Evolutionary conservation across 75 land plant species (phyloP), one percentile per base, ranked within the genome.

Genomic region (Pseudotsuga menziesii): DNA sequence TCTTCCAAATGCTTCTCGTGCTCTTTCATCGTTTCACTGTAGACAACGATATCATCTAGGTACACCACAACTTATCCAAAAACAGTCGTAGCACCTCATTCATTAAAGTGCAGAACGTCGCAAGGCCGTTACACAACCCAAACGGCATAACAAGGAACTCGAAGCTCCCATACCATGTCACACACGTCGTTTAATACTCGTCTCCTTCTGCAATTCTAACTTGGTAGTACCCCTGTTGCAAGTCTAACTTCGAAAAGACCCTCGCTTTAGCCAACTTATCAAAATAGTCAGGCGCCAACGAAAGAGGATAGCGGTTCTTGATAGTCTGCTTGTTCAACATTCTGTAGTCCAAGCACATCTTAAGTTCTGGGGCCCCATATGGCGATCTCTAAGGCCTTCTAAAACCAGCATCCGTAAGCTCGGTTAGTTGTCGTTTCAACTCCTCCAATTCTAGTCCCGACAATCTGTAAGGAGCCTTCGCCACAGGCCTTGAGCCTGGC

Each of bases 121-220:
- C 61, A 7, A 62, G 78, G 3, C 77, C 77, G 75, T 82, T 78
- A 11, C 76, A 78, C 4, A 73, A 62, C 5, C 80, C 80, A 75
- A 82, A 82, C 7, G 80, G 59, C 76, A 78, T 78, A 12, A 82
- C 84, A 4, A 75, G 13, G 32, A 54, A 82, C 56, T 78, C 71
- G 57, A 78, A 82, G 9, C 61, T 57, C n/a, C 79, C 83, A 29
- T 76, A 77, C 7, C 69, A 0, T 0, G 73, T 74, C 19, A 22
- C 0, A 64, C 61, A 74, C 6, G 58, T 16, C 16, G 58, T 82
- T 13, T 82, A 78, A 0, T 56, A 35, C 9, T 75, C 60, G 58
- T 78, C 73, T 17, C 8, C 12, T 20, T 57, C 20, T 16, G 52
- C 57, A 48, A 81, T 58, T 26, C 73, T 35, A 2, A 76, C 72